Evolutionary conservation across 2,329 filamentous ascomycete species (phyloP), one percentile per base, ranked within the genome.

Genomic region (Ceratocystiopsis sp.): DNA sequence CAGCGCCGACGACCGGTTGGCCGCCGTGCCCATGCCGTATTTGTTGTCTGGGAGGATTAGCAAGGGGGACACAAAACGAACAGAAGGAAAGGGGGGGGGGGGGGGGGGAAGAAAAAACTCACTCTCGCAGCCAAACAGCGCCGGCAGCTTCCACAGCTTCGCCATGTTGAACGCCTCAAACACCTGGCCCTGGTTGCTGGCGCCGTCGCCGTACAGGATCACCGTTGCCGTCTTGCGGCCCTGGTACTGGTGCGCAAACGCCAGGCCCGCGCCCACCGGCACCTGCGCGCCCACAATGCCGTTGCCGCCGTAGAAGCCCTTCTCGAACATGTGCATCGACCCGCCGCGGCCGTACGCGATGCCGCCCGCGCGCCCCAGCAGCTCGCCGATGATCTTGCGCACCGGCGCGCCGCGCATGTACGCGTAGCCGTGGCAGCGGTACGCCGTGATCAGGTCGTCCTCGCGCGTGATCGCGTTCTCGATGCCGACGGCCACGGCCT

Each of bases 111-210:
- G 14, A 21, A 17, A 18, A 19, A 25, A 76, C 85, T 63, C 69
- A 94, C 87, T 98, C 73, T 98, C 91, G 65, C 91, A 98, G 54
- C 85, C 87, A 60, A 98, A 98, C 53, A 98, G 81, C 54, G 87
- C 77, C 44, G 91, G 91, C 40, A 98, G 72, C 56, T 91, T 87
- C 91, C 91, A 98, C 53, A 98, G 79, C 76, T 96, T 96, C 50
- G 91, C 91, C 91, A 98, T 98, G 80, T 98, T 98, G 78, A 93
- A 98, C 49, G 91, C 87, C 74, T 98, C 91, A 58, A 98, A 98
- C 55, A 98, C 91, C 68, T 98, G 91, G 52, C 91, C 91, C 73
- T 98, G 91, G 74, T 98, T 98, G 73, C 81, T 84, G 52, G 91
- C 91, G 73, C 91, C 91, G 57, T 98, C 91, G 71, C 91, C 91